Conservation (phyloP, 805 yeast species). For the Kodamaea nitidulidarum region DNA sequence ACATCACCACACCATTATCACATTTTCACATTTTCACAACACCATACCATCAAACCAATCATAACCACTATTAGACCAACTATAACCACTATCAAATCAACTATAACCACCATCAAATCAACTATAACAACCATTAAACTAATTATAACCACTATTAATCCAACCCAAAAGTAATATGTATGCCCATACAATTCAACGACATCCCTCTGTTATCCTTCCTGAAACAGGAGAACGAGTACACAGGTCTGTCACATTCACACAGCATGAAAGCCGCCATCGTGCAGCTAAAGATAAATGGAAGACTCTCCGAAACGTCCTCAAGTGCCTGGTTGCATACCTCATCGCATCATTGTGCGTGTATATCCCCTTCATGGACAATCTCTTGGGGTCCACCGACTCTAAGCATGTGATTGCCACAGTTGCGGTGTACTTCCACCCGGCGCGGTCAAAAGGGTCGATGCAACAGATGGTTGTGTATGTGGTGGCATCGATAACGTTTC, state of each 20-base stretch:
- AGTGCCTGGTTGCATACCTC: conserved; percentile 71
- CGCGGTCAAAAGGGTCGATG: conserved; percentile 78
- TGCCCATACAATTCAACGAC: conserved; percentile 9
- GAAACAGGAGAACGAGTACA: conserved; percentile 37
- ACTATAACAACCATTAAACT: too few species aligned
- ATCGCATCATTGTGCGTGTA: conserved; percentile 73
- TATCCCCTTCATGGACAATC: conserved; percentile 42
- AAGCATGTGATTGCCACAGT: conserved; percentile 82
- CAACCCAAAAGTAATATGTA: too few species aligned
- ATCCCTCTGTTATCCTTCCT: conserved; percentile 37
- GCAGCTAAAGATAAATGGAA: conserved; percentile 2
- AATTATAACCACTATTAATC: too few species aligned
- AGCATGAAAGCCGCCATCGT: background rate
- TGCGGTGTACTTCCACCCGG: conserved; percentile 81
- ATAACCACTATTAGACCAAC: too few species aligned
- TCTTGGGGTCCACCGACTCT: conserved; percentile 64
- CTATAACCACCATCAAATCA: too few species aligned
- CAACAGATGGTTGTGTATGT: conserved; percentile 68
- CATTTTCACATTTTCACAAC: too few species aligned
- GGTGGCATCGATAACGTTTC: conserved; percentile 47
- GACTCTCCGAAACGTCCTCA: conserved; percentile 34
- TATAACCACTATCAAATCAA: too few species aligned
- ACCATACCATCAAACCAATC: too few species aligned
- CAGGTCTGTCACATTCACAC: conserved; percentile 22
- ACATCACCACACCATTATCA: too few species aligned